Conservation (phyloP, 306 rosid species). For the Glycyrrhiza uralensis region DNA sequence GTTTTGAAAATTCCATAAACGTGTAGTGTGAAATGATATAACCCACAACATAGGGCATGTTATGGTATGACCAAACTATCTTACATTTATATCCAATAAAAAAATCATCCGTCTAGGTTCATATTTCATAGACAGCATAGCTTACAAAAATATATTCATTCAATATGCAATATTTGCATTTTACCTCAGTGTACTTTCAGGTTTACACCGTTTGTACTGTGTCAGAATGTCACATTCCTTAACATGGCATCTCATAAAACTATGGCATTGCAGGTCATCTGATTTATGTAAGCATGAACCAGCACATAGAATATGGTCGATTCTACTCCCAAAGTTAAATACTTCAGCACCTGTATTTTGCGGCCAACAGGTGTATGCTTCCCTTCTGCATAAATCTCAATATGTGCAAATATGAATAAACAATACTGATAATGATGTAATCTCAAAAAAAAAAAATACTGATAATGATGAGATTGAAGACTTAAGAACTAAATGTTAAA, state of each 20-base stretch:
- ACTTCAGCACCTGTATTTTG: constrained; percentile 91
- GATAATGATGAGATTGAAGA: background rate
- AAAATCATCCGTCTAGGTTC: background rate
- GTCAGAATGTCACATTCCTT: constrained; percentile 80
- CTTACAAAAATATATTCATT: background rate
- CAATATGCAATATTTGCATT: background rate
- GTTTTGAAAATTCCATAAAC: background rate
- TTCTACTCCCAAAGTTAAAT: constrained; percentile 88
- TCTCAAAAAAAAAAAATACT: background rate
- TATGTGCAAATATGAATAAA: background rate
- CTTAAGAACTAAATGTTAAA: constrained; percentile 1
- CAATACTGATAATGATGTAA: background rate
- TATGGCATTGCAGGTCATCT: constrained; percentile 60
- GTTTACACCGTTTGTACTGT: constrained; percentile 86
- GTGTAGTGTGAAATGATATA: background rate
- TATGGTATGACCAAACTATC: background rate
- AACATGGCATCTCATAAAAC: constrained; percentile 70
- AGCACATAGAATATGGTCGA: constrained; percentile 82
- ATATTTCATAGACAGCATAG: background rate
- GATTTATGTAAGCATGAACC: constrained; percentile 75
- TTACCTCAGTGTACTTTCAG: constrained; percentile 70
- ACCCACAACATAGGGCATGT: background rate
- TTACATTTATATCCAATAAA: background rate
- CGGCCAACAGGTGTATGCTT: constrained; percentile 89
- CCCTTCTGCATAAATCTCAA: constrained; percentile 50